Conservation (phyloP, 208 protist species). For the Wallacemonas sp. region DNA sequence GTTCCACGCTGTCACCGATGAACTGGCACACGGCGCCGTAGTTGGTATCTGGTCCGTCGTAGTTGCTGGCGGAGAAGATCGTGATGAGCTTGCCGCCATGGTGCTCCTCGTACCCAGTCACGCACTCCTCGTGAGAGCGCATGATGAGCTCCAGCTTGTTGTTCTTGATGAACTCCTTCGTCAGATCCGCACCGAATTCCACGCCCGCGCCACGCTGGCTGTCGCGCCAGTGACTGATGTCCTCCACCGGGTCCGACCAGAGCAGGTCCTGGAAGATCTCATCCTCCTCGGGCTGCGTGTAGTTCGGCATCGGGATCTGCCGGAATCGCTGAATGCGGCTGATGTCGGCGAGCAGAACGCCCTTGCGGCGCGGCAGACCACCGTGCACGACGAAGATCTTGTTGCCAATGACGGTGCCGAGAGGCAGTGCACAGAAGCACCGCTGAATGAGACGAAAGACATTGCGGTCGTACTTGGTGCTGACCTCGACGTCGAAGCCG, state of each 20-base stretch:
- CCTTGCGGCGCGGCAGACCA: constrained; percentile 72
- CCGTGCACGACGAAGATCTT: constrained; percentile 89
- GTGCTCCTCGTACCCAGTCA: constrained; percentile 92
- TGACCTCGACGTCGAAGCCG: constrained; percentile 99
- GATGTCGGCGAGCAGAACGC: constrained; percentile 79
- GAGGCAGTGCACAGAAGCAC: constrained; percentile 87
- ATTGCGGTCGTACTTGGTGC: constrained; percentile 96
- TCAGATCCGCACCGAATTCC: constrained; percentile 95
- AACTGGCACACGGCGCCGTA: constrained; percentile 75
- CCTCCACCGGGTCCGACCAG: constrained; percentile 94
- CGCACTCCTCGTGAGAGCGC: constrained; percentile 95
- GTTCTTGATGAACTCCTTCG: constrained; percentile 88
- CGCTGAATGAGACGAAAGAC: constrained; percentile 85
- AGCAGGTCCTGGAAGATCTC: constrained; percentile 96
- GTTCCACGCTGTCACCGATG: constrained; percentile 67
- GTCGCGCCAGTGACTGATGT: constrained; percentile 75
- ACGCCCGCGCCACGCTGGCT: constrained; percentile 93
- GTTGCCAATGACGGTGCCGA: constrained; percentile 73
- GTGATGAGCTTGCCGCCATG: constrained; percentile 94
- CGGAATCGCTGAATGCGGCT: constrained; percentile 85
- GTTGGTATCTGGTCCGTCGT: constrained; percentile 93
- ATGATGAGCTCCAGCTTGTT: constrained; percentile 95
- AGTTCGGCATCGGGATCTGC: constrained; percentile 85
- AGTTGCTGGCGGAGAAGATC: constrained; percentile 98
- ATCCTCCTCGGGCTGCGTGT: constrained; percentile 89